Conservation (phyloP, 768 basidiomycete species). For the Rhizopogon vesiculosus region DNA sequence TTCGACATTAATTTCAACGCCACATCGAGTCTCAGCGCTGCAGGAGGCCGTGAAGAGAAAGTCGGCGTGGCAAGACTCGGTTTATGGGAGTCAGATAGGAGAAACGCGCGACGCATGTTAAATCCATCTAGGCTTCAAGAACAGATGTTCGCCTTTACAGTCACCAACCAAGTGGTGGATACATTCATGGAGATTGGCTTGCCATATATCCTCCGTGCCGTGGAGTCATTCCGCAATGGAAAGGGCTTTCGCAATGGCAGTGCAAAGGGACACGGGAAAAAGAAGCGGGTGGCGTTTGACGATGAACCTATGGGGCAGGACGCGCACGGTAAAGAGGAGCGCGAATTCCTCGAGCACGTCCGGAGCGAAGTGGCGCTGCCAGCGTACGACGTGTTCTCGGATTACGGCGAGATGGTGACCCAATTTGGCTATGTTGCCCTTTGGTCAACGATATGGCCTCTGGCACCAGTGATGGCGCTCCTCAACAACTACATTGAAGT, state of each 20-base stretch:
- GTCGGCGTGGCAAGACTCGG: conserved; percentile 12
- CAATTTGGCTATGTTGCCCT: conserved; percentile 92
- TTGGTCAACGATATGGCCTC: conserved; percentile 93
- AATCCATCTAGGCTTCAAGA: conserved; percentile 71
- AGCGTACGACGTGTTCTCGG: conserved; percentile 75
- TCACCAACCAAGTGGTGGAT: conserved; percentile 83
- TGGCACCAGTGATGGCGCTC: conserved; percentile 85
- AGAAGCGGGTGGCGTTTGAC: conserved; percentile 72
- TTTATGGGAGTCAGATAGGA: conserved; percentile 49
- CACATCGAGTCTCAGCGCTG: conserved; percentile 26
- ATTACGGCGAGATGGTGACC: conserved; percentile 96
- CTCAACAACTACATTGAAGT: conserved; percentile 92
- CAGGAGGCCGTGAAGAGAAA: conserved; percentile 6
- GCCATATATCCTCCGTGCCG: conserved; percentile 67
- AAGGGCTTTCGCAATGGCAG: conserved; percentile 28
- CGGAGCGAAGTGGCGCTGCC: conserved; percentile 75
- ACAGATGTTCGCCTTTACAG: conserved; percentile 91
- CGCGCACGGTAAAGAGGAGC: conserved; percentile 51
- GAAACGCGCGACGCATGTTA: conserved; percentile 51
- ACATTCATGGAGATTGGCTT: conserved; percentile 76
- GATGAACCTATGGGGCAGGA: conserved; percentile 41
- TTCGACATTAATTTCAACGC: conserved; percentile 19
- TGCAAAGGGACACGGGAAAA: conserved; percentile 28
- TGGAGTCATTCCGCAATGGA: conserved; percentile 45
- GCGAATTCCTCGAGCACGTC: conserved; percentile 75